Percentiles rank a stretch among this genome's conserved stretches.
Evolutionary conservation across 179 eudicot species (phyloP).

Genomic region (Silene coronaria): DNA sequence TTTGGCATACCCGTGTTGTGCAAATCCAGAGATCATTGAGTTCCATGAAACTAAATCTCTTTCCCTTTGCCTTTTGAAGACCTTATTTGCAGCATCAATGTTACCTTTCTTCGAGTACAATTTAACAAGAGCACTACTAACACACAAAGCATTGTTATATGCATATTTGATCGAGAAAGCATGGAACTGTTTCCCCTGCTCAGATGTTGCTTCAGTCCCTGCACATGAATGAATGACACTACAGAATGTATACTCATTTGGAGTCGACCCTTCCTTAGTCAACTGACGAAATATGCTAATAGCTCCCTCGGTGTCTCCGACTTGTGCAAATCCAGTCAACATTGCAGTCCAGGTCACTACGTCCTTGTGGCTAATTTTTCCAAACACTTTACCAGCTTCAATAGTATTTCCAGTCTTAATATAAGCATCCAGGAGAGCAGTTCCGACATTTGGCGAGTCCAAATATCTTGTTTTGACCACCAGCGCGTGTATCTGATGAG

Average conservation of each 20-base stretch:
- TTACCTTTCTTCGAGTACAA: conserved; percentile 84
- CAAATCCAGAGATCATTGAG: conserved; percentile 73
- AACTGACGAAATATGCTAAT: conserved; percentile 26
- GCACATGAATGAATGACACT: conserved; percentile 64
- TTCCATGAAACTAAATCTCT: conserved; percentile 79
- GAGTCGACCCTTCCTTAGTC: conserved; percentile 29
- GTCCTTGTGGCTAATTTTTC: conserved; percentile 31
- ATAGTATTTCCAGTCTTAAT: conserved; percentile 30
- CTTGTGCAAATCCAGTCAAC: conserved; percentile 43
- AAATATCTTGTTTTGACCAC: conserved; percentile 31
- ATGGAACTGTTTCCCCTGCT: conserved; percentile 76
- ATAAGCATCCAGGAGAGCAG: conserved; percentile 44
- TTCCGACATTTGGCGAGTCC: conserved; percentile 36
- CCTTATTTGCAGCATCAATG: conserved; percentile 55
- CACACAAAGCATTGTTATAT: conserved; percentile 45
- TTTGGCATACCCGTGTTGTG: conserved; percentile 65
- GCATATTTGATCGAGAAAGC: conserved; percentile 58
- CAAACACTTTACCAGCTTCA: conserved; percentile 44
- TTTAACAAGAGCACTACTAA: conserved; percentile 78
- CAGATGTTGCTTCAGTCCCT: conserved; percentile 50
- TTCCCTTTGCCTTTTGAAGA: conserved; percentile 54
- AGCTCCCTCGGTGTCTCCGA: conserved; percentile 38
- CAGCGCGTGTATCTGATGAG: conserved; percentile 35
- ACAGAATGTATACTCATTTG: conserved; percentile 75
- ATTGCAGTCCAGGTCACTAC: conserved; percentile 48